Evolutionary conservation across 2,329 filamentous ascomycete species (phyloP).

Genomic region (Xylaria sp.): DNA sequence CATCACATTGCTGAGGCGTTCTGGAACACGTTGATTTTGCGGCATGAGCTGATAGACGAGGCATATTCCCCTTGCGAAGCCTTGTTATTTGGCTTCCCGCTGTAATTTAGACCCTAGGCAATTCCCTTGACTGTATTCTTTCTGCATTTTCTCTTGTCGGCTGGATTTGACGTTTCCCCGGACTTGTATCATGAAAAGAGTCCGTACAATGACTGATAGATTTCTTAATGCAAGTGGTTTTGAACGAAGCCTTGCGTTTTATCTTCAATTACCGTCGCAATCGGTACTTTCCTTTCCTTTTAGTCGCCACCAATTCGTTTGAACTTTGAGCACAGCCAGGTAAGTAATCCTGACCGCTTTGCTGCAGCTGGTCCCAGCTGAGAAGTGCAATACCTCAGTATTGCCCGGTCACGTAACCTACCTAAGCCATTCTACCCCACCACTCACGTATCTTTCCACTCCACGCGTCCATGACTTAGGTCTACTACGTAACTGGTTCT

Average conservation of each 20-base stretch:
- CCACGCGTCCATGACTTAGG: not conserved
- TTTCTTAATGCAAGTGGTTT: conserved; percentile 43
- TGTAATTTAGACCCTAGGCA: conserved; percentile 73
- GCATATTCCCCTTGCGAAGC: conserved; percentile 56
- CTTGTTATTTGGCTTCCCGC: conserved; percentile 61
- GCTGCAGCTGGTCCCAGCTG: conserved; percentile 5
- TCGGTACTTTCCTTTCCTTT: not conserved
- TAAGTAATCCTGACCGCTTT: not conserved
- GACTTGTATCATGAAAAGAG: conserved; percentile 45
- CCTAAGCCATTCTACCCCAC: too few relatives aligned
- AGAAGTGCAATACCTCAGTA: not conserved
- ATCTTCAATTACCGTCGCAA: conserved; percentile 8
- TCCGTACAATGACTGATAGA: conserved; percentile 54
- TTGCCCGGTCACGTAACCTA: not conserved
- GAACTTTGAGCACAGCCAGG: too few relatives aligned
- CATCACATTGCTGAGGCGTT: conserved; percentile 52
- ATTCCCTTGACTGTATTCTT: conserved; percentile 59
- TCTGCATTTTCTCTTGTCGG: conserved; percentile 50
- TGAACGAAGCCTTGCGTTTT: not conserved
- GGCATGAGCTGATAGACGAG: conserved; percentile 46
- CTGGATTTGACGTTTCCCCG: conserved; percentile 48
- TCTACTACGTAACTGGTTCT: not conserved
- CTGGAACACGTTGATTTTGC: conserved; percentile 52
- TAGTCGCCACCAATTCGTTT: not conserved
- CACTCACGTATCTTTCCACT: not conserved